These are phyloP conservation scores for Leucoagaricus sp. DNA, from an alignment of 1,284 basidiomycete species.

Conservation along the genomic window DNA sequence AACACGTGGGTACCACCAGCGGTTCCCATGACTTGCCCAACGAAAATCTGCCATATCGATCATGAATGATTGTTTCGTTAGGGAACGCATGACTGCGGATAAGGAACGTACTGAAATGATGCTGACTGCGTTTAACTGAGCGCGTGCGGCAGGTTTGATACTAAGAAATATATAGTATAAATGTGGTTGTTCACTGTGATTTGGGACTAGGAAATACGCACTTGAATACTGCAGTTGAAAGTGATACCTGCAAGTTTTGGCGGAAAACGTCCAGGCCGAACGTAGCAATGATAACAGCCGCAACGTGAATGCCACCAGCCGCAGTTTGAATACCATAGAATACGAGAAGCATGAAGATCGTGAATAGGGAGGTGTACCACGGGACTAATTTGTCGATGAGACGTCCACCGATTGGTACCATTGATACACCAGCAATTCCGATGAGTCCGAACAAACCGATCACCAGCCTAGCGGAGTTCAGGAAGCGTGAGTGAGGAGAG, in stretches of 20 bases:
- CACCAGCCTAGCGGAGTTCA: constrained; percentile 43
- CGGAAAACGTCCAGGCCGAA: constrained; percentile 46
- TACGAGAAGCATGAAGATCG: constrained; percentile 40
- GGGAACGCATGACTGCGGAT: background rate
- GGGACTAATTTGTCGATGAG: constrained; percentile 63
- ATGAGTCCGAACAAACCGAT: constrained; percentile 75
- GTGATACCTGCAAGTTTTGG: constrained; percentile 45
- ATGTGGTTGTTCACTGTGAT: background rate
- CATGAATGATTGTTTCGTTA: background rate
- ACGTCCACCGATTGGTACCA: constrained; percentile 61
- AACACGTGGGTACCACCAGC: constrained; percentile 64
- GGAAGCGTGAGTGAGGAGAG: constrained; percentile 9
- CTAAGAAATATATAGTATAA: constrained; percentile 24
- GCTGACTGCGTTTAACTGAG: constrained; percentile 66
- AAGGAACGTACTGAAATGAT: constrained; percentile 50
- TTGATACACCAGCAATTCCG: constrained; percentile 67
- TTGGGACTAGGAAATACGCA: constrained; percentile 21
- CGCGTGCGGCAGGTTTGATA: constrained; percentile 54
- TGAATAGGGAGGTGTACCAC: constrained; percentile 64
- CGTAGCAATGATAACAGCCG: constrained; percentile 49
- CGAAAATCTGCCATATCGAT: constrained; percentile 40
- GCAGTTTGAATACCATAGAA: constrained; percentile 57
- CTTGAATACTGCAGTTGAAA: constrained; percentile 42
- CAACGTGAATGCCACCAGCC: constrained; percentile 59
- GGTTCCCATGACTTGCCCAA: constrained; percentile 68